These are phyloP conservation scores for Mucuna pruriens DNA, from an alignment of 306 rosid species.

Conservation along the genomic window DNA sequence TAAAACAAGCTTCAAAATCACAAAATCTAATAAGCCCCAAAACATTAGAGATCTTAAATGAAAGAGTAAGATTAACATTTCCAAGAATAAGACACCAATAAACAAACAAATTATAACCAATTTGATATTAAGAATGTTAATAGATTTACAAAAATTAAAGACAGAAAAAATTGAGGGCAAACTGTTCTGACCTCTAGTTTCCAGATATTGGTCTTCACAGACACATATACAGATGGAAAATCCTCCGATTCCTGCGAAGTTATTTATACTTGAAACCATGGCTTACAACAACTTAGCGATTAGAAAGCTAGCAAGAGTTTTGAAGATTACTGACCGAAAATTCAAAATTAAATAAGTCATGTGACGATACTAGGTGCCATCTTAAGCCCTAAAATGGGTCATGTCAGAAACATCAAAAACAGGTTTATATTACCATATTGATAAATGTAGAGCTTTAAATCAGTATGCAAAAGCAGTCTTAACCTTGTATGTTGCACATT, in stretches of 20 bases:
- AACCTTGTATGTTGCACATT: constrained; percentile 87
- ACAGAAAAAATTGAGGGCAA: constrained; percentile 23
- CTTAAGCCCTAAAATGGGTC: constrained; percentile 68
- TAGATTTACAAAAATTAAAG: constrained; percentile 3
- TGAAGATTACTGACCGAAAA: constrained; percentile 75
- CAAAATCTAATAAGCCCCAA: background rate
- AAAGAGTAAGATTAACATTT: constrained; percentile 17
- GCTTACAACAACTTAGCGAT: constrained; percentile 32
- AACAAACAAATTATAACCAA: constrained; percentile 19
- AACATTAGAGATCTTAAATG: background rate
- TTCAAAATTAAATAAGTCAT: constrained; percentile 80
- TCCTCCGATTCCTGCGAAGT: constrained; percentile 72
- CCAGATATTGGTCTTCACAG: constrained; percentile 55
- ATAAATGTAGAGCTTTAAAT: constrained; percentile 3
- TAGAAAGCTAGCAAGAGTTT: constrained; percentile 29
- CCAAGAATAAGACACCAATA: background rate
- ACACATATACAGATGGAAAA: constrained; percentile 72
- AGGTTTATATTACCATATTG: constrained; percentile 22
- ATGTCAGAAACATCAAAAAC: constrained; percentile 33
- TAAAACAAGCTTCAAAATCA: constrained; percentile 23
- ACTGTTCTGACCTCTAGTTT: constrained; percentile 61
- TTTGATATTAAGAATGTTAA: background rate
- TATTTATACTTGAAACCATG: constrained; percentile 35
- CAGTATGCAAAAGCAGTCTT: constrained; percentile 13
- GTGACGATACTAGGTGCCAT: constrained; percentile 70